Evolutionary conservation across 768 basidiomycete species (phyloP).

Genomic region (Amanita fuliginea): DNA sequence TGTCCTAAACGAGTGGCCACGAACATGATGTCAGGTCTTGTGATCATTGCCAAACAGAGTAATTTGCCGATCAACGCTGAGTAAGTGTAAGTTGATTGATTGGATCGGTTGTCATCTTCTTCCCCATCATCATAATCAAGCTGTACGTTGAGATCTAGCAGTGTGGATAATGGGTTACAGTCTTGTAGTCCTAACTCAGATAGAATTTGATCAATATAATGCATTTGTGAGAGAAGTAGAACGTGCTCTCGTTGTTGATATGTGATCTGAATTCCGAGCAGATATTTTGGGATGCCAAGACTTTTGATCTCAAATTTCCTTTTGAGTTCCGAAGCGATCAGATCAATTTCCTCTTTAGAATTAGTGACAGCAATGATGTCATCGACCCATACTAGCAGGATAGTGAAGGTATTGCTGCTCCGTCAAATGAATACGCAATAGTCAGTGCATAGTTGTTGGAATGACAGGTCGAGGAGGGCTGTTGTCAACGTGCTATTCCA

Average conservation of each 20-base stretch:
- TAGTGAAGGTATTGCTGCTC: conserved; percentile 5
- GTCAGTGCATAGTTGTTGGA: conserved; percentile 9
- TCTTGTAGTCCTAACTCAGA: too few relatives aligned
- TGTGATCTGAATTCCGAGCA: conserved; percentile 21
- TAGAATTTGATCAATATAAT: too few relatives aligned
- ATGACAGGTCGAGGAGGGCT: conserved; percentile 5
- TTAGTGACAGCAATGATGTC: conserved; percentile 19
- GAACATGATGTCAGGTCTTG: conserved; percentile 28
- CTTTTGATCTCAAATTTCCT: conserved; percentile 8
- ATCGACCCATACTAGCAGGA: conserved; percentile 21
- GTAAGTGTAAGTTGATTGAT: conserved; percentile 10
- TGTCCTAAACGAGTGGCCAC: conserved; percentile 21
- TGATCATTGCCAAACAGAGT: conserved; percentile 21
- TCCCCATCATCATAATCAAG: too few relatives aligned
- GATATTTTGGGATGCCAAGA: conserved; percentile 16
- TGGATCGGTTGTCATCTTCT: neutral
- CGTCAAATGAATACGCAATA: conserved; percentile 13
- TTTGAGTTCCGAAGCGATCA: conserved; percentile 13
- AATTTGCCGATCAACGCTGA: conserved; percentile 20
- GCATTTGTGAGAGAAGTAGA: too few relatives aligned
- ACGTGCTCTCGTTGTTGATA: neutral
- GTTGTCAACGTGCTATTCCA: conserved; percentile 13
- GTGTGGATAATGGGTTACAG: too few relatives aligned
- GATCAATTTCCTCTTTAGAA: conserved; percentile 8
- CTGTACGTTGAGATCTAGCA: too few relatives aligned